These are phyloP conservation scores for Calocera viscosa DNA, from an alignment of 768 basidiomycete genomes.

Conservation along the genomic window DNA sequence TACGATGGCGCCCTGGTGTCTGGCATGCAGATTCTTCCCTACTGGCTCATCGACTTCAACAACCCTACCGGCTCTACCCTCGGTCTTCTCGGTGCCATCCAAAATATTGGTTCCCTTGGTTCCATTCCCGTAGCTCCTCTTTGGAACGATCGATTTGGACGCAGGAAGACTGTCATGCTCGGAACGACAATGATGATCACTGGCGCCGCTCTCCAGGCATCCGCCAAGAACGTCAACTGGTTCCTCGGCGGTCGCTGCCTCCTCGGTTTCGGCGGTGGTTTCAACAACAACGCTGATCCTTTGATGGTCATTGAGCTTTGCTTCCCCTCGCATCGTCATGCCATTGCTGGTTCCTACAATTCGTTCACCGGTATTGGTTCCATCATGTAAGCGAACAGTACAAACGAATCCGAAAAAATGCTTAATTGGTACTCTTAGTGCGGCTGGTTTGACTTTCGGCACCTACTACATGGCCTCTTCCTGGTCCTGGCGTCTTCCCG, in stretches of 20 bases:
- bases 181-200: slow-evolving; percentile 10
- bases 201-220: slow-evolving; percentile 4
- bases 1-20: slow-evolving; percentile 17
- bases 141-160: background rate
- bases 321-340: slow-evolving; percentile 14
- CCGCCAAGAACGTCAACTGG: slow-evolving; percentile 8
- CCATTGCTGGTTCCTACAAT: slow-evolving; percentile 12
- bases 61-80: slow-evolving; percentile 17
- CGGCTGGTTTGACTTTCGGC: slow-evolving; percentile 14
- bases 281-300: slow-evolving; percentile 13
- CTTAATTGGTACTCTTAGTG: background rate
- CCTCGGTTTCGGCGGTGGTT: slow-evolving; percentile 14
- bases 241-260: slow-evolving; percentile 14
- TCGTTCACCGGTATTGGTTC: slow-evolving; percentile 10
- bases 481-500: slow-evolving; percentile 2
- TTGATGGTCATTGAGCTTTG: slow-evolving; percentile 15
- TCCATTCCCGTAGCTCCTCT: background rate
- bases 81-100: slow-evolving; percentile 19
- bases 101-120: slow-evolving; percentile 9
- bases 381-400: slow-evolving; percentile 1
- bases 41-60: slow-evolving; percentile 18
- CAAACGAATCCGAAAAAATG: background rate
- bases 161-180: slow-evolving; percentile 14
- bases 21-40: slow-evolving; percentile 18
- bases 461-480: background rate